These are phyloP conservation scores for Fusarium udum DNA, from an alignment of 2,329 filamentous ascomycete species.

Conservation along the genomic window DNA sequence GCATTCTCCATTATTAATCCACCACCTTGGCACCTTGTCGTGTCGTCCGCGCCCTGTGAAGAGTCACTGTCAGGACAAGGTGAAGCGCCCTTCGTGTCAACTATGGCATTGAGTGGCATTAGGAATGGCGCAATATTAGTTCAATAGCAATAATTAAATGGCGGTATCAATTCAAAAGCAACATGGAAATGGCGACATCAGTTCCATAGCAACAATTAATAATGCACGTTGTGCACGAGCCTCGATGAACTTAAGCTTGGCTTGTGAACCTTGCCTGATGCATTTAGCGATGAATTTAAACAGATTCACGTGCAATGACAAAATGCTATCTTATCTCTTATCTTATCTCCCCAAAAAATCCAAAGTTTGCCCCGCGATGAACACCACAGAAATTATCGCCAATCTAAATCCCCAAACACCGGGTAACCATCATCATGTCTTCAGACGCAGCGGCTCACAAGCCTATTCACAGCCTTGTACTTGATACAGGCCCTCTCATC, in stretches of 20 bases:
- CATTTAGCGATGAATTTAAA: no score
- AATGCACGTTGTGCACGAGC: neutral
- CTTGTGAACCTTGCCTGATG: no score
- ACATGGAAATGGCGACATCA: neutral
- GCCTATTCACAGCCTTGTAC: conserved; percentile 81
- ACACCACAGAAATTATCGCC: conserved; percentile 41
- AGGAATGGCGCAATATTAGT: conserved; percentile 5
- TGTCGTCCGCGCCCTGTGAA: conserved; percentile 32
- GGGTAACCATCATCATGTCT: conserved; percentile 36
- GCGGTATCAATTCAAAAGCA: neutral
- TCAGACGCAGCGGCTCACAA: conserved; percentile 56
- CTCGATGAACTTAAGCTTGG: neutral
- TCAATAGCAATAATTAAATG: neutral
- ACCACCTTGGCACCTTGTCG: conserved; percentile 21
- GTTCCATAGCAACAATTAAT: neutral
- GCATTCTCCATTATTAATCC: conserved; percentile 34
- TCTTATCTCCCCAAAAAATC: conserved; percentile 1
- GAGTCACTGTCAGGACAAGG: neutral
- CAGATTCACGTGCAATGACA: no score
- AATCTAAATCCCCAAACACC: conserved; percentile 22
- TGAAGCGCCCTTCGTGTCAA: conserved; percentile 10
- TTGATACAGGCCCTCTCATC: conserved; percentile 93
- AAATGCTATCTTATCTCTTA: neutral
- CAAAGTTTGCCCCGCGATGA: conserved; percentile 40
- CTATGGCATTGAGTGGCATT: neutral